Evolutionary conservation across 139 green algal genomes (phyloP), one percentile per base, ranked within the genome.

Genomic region (Volvox reticuliferus): DNA sequence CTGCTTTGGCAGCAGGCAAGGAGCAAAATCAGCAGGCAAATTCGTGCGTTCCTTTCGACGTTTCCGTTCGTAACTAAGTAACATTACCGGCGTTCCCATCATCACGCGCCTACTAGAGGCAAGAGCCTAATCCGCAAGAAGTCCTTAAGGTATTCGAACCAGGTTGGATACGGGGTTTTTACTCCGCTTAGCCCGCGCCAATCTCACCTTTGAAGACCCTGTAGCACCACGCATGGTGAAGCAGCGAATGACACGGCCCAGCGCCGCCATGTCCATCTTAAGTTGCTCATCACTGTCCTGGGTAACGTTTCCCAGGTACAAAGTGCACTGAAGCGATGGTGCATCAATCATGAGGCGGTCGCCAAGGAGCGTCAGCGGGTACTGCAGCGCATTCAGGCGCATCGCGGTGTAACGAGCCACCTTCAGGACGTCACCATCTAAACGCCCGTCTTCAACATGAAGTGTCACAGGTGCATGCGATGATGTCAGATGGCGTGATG

Each of bases 281-380:
- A 96, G 87, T n/a, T 37, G 71, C 32, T 87, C 90, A 26, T 95
- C 95, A 30, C 79, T 65, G 1, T 96, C 93, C 2, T 71, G 50
- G 0, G 67, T 87, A 65, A 96, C 69, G 81, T 97, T 97, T 61
- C 93, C 85, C 73, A 97, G 87, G 87, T 95, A 97, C 65, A 97
- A 79, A 78, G 88, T 92, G 75, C 92, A 86, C 77, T 93, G 37
- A 44, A 91, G 30, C 12, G 26, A 32, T 20, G 91, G 83, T 35
- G 89, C 92, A 77, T 95, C 93, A 63, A 96, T 83, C 33, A 81
- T 78, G 50, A 95, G 91, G 24, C 83, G 75, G 67, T 93, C 87
- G 36, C 90, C 92, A 13, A 68, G 33, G 36, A 94, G 65, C 28
- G 86, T 32, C 44, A 95, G 79, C 20, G 81, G 62, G 1, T 87